Evolutionary conservation across 2,329 filamentous ascomycete species (phyloP).

Genomic region (Pyrenophora teres): DNA sequence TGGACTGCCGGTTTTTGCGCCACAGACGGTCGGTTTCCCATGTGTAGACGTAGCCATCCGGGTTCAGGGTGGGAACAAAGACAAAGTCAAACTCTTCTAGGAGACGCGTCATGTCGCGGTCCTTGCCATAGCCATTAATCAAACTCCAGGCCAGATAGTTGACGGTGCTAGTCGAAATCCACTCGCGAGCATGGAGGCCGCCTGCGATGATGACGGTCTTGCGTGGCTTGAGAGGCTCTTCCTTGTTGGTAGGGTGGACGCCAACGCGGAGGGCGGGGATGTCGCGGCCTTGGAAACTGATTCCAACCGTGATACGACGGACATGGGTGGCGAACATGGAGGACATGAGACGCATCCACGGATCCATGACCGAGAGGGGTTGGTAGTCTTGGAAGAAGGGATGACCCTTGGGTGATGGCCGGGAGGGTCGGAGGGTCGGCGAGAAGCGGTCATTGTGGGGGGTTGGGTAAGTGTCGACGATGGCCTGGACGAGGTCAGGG

Average conservation of each 20-base stretch:
- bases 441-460: constrained; percentile 36
- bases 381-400: constrained; percentile 95
- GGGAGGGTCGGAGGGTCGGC: constrained; percentile 32
- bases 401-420: constrained; percentile 54
- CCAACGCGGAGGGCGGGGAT: constrained; percentile 83
- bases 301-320: constrained; percentile 74
- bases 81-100: constrained; percentile 85
- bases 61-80: constrained; percentile 86
- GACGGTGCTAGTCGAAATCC: constrained; percentile 91
- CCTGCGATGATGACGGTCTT: constrained; percentile 83
- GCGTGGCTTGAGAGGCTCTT: constrained; percentile 56
- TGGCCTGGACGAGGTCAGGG: constrained; percentile 68
- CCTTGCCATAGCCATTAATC: constrained; percentile 80
- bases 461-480: constrained; percentile 75
- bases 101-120: constrained; percentile 70
- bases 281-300: constrained; percentile 83
- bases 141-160: constrained; percentile 89
- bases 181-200: constrained; percentile 91
- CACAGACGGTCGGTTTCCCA: constrained; percentile 92
- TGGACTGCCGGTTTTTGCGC: constrained; percentile 91
- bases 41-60: constrained; percentile 91
- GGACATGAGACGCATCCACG: constrained; percentile 88
- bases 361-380: constrained; percentile 78
- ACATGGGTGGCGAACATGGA: constrained; percentile 89
- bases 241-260: constrained; percentile 57